phyloP scores from a whole-genome alignment of 1,284 basidiomycete genomes.

The Ustilago curta region DNA sequence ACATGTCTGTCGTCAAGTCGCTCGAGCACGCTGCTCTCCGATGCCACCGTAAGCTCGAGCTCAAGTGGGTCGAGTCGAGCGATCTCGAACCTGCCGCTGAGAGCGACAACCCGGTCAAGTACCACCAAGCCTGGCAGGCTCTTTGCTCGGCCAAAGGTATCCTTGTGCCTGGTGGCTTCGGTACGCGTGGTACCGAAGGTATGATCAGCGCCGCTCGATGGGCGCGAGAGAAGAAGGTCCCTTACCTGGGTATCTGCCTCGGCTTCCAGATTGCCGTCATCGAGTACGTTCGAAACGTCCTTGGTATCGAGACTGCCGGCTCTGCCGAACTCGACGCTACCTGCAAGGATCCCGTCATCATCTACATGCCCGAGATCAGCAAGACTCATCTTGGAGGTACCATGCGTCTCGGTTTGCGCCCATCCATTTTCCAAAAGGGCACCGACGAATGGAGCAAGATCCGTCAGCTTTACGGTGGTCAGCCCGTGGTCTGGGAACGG shows the following conservation, averaged over 20 bases:
- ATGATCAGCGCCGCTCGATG: constrained; percentile 98
- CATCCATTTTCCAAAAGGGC: constrained; percentile 84
- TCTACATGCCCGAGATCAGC: constrained; percentile 99
- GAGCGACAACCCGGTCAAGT: constrained; percentile 82
- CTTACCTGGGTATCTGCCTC: constrained; percentile 95
- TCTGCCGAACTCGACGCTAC: constrained; percentile 83
- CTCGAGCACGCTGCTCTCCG: constrained; percentile 96
- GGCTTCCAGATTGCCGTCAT: constrained; percentile 98
- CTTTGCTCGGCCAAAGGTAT: constrained; percentile 81
- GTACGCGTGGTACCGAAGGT: constrained; percentile 91
- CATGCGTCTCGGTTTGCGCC: constrained; percentile 94
- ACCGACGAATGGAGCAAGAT: constrained; percentile 72
- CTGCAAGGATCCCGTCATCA: constrained; percentile 79
- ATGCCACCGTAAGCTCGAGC: constrained; percentile 78
- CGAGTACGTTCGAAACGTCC: constrained; percentile 91
- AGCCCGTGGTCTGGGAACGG: constrained; percentile 90
- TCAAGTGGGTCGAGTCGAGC: constrained; percentile 91
- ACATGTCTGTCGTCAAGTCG: constrained; percentile 98
- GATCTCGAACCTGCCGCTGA: constrained; percentile 87
- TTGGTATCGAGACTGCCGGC: constrained; percentile 84
- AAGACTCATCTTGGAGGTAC: constrained; percentile 98
- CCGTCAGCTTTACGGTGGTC: constrained; percentile 86
- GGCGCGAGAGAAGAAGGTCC: constrained; percentile 92
- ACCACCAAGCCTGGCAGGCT: constrained; percentile 94
- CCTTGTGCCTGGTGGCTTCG: constrained; percentile 86